Conservation (phyloP, 345 rosid genomes). For the Aurinia saxatilis region DNA sequence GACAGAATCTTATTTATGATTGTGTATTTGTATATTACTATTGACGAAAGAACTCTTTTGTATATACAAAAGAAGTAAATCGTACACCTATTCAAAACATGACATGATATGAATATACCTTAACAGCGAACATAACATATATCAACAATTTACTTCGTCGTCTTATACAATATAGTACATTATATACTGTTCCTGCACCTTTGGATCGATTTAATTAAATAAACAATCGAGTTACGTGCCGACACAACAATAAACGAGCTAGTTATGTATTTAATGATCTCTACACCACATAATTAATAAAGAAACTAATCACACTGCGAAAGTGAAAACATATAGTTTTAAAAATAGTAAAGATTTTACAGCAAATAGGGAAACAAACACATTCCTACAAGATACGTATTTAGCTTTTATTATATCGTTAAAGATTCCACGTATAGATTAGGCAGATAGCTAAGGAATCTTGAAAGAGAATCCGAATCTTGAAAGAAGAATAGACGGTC, state of each 20-base stretch:
- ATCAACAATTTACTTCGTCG: no score
- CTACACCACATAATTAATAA: background rate
- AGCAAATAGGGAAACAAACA: conserved; percentile 9
- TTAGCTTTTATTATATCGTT: conserved; percentile 11
- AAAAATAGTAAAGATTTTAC: no score
- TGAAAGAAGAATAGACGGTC: conserved; percentile 10
- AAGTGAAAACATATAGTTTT: background rate
- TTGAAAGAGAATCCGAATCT: conserved; percentile 21
- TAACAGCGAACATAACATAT: background rate
- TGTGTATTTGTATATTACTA: background rate
- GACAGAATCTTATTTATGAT: background rate
- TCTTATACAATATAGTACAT: no score
- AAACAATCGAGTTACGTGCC: background rate
- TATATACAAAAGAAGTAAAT: background rate
- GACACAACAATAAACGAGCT: background rate
- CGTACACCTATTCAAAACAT: conserved; percentile 15
- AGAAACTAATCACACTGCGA: background rate
- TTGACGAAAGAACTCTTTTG: background rate
- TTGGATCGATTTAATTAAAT: background rate
- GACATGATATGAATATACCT: conserved; percentile 14
- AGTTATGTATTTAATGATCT: background rate
- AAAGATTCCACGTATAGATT: conserved; percentile 23
- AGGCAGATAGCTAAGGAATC: conserved; percentile 6
- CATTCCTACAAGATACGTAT: conserved; percentile 5
- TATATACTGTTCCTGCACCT: no score